A percentile compares a stretch with the other conserved stretches of the same genome.
These are phyloP conservation scores for Phytophthora gonapodyides DNA, from an alignment of 352 stramenopile genomes.

Conservation along the genomic window DNA sequence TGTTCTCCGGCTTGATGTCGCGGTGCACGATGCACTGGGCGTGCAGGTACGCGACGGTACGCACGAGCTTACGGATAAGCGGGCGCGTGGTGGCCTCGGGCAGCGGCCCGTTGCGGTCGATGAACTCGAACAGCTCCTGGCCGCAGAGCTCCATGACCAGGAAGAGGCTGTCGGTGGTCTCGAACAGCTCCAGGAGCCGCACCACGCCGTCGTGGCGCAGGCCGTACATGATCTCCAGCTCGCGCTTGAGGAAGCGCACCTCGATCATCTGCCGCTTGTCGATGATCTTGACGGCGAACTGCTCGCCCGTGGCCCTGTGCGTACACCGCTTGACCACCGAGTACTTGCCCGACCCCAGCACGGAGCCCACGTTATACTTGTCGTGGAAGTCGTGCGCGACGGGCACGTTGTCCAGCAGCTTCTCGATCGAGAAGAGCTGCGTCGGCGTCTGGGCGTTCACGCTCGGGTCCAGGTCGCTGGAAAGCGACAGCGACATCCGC, in stretches of 20 bases:
- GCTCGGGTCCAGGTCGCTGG: conserved; percentile 54
- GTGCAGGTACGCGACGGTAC: conserved; percentile 86
- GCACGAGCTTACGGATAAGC: conserved; percentile 75
- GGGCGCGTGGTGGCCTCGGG: conserved; percentile 65
- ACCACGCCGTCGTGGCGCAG: conserved; percentile 79
- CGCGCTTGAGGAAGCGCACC: conserved; percentile 80
- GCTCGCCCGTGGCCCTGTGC: conserved; percentile 32
- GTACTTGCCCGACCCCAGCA: conserved; percentile 79
- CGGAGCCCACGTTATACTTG: conserved; percentile 51
- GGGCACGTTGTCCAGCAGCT: conserved; percentile 65
- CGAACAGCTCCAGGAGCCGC: conserved; percentile 79
- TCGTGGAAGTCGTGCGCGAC: conserved; percentile 65
- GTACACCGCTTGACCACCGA: conserved; percentile 76
- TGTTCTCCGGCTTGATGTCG: conserved; percentile 89
- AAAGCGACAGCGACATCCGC: conserved; percentile 62
- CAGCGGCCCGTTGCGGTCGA: conserved; percentile 75
- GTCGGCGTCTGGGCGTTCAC: conserved; percentile 52
- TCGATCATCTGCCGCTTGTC: conserved; percentile 86
- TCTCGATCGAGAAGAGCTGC: conserved; percentile 68
- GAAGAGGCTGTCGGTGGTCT: conserved; percentile 75
- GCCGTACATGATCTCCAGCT: conserved; percentile 87
- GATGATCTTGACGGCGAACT: conserved; percentile 82
- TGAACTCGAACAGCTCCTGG: conserved; percentile 84
- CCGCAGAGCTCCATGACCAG: conserved; percentile 84
- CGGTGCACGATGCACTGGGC: conserved; percentile 82